Percentiles rank a stretch among this genome's conserved stretches.
These are phyloP conservation scores for Clohesyomyces aquaticus DNA, from an alignment of 495 filamentous ascomycete genomes.

Conservation along the genomic window DNA sequence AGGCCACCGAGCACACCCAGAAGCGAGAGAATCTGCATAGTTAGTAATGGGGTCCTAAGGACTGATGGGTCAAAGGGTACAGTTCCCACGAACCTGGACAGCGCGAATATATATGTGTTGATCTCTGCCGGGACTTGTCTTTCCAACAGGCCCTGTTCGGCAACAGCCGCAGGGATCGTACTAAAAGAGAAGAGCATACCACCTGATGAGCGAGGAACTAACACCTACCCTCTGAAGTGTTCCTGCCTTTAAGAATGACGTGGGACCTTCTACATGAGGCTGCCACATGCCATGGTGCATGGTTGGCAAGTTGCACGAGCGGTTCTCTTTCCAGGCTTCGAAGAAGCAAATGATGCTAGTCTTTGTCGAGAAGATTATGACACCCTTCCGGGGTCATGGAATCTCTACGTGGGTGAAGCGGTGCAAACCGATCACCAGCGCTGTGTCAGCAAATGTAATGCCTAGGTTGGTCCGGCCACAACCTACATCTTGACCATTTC, in stretches of 20 bases:
- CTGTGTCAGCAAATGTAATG: no score
- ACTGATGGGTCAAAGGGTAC: slow-evolving; percentile 10
- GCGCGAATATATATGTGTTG: slow-evolving; percentile 16
- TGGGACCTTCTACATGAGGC: background rate
- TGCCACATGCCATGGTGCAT: background rate
- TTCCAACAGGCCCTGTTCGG: background rate
- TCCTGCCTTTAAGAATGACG: background rate
- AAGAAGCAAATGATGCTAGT: background rate
- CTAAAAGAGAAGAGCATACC: slow-evolving; percentile 5
- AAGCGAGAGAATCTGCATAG: slow-evolving; percentile 20
- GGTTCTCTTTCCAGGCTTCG: no score
- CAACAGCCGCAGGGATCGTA: background rate
- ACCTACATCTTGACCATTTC: no score
- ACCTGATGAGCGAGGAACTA: slow-evolving; percentile 17
- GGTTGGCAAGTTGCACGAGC: background rate
- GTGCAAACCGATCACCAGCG: no score
- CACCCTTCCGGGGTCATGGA: no score
- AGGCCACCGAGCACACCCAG: slow-evolving; percentile 16
- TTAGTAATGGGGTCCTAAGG: background rate
- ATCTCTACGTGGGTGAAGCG: no score
- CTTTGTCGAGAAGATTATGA: background rate
- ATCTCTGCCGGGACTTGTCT: background rate
- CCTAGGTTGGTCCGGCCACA: no score
- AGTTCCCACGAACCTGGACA: slow-evolving; percentile 4
- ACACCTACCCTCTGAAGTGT: slow-evolving; percentile 3